These are phyloP conservation scores for Triticum turgidum DNA, from an alignment of 176 grass and related monocot species.

Conservation along the genomic window DNA sequence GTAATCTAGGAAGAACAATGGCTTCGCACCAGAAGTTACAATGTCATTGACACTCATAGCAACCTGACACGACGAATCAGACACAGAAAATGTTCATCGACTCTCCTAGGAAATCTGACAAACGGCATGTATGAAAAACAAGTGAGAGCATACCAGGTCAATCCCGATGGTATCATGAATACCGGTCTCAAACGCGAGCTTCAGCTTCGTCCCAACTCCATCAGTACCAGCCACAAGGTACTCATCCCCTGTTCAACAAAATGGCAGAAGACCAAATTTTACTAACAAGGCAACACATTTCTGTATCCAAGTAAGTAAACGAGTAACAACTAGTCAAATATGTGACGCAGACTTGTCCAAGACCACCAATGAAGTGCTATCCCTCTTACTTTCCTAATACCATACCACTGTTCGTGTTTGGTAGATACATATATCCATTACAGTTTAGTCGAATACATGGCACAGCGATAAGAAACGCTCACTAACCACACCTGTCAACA, in stretches of 20 bases:
- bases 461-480: neutral
- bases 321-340: neutral
- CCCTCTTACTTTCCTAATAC: too few relatives aligned
- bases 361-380: too few relatives aligned
- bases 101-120: neutral
- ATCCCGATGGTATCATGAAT: constrained; percentile 96
- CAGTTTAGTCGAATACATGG: neutral
- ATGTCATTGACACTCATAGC: constrained; percentile 99
- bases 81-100: neutral
- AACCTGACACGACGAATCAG: constrained; percentile 44
- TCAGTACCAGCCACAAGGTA: constrained; percentile 88
- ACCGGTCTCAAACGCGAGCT: constrained; percentile 95
- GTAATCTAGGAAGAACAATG: constrained; percentile 96
- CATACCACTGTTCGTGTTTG: neutral
- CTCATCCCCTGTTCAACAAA: constrained; percentile 43
- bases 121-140: neutral
- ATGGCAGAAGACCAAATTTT: neutral
- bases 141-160: constrained; percentile 61
- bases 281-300: neutral
- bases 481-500: neutral
- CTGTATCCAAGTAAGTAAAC: neutral
- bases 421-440: neutral
- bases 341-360: neutral
- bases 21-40: constrained; percentile 86
- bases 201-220: constrained; percentile 93